Percentiles rank a stretch among this genome's conserved stretches.
These are phyloP conservation scores for Kwoniella bestiolae DNA, from an alignment of 768 basidiomycete species.

Conservation along the genomic window DNA sequence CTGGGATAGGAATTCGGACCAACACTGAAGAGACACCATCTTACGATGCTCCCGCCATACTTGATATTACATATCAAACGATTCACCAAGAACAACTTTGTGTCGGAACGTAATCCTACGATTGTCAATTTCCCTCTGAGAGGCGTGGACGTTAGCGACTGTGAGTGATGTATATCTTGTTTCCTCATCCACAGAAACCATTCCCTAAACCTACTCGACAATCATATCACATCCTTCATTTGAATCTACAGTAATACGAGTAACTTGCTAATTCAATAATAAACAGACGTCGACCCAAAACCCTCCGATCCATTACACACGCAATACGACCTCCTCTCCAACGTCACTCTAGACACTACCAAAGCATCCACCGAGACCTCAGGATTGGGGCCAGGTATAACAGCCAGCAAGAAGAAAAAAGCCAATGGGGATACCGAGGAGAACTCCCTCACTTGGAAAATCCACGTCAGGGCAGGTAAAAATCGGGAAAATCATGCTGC, in stretches of 20 bases:
- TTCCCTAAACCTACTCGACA: no score
- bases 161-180: conserved; percentile 62
- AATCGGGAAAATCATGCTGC: conserved; percentile 15
- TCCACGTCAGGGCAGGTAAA: conserved; percentile 60
- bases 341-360: conserved; percentile 91
- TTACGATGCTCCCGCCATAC: conserved; percentile 84
- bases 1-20: conserved; percentile 87
- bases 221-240: no score
- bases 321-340: conserved; percentile 91
- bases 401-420: conserved; percentile 36
- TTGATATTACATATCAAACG: conserved; percentile 94
- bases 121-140: conserved; percentile 96
- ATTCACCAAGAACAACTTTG: conserved; percentile 93
- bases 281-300: conserved; percentile 74
- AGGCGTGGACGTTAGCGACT: conserved; percentile 88
- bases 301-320: conserved; percentile 65
- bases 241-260: no score
- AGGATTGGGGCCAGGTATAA: conserved; percentile 48
- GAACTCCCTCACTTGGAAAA: conserved; percentile 87
- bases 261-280: no score
- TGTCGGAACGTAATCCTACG: conserved; percentile 98
- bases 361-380: conserved; percentile 80
- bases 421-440: conserved; percentile 64
- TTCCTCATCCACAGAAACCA: no score
- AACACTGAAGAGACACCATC: conserved; percentile 82